phyloP scores from a whole-genome alignment of 306 rosid genomes.

The Malus sieversii region DNA sequence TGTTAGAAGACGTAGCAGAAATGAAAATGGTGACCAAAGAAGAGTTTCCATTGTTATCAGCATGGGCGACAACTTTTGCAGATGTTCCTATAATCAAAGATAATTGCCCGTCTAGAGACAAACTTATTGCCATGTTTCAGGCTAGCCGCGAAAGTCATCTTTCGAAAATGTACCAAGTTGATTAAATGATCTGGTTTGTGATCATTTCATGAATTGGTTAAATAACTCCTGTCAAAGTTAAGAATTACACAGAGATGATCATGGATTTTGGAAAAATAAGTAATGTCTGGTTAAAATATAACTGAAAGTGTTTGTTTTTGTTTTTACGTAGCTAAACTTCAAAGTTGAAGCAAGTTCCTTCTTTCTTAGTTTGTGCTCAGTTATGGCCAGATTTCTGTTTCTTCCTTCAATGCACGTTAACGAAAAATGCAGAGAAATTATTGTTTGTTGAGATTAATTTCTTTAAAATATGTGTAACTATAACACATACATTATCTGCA shows the following conservation, averaged over 20 bases:
- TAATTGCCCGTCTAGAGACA: constrained; percentile 22
- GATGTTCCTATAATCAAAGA: constrained; percentile 22
- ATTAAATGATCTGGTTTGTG: neutral
- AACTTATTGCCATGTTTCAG: constrained; percentile 14
- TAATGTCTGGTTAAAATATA: neutral
- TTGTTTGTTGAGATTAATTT: no score
- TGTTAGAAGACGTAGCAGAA: constrained; percentile 4
- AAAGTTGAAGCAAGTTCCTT: neutral
- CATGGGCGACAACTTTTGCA: constrained; percentile 17
- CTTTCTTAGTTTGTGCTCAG: neutral
- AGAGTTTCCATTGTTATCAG: constrained; percentile 9
- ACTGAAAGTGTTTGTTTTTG: neutral
- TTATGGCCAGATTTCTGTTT: no score
- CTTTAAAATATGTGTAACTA: no score
- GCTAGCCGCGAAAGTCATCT: neutral
- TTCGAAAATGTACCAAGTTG: neutral
- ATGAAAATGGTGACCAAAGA: constrained; percentile 3
- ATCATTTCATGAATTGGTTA: neutral
- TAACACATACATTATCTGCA: neutral
- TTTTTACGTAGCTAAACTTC: neutral
- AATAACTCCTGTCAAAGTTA: neutral
- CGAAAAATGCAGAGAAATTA: no score
- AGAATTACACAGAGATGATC: neutral
- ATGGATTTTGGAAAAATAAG: neutral
- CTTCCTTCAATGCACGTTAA: no score